phyloP scores from a whole-genome alignment of 2,329 filamentous ascomycete genomes.

The Kalmusia sp. region DNA sequence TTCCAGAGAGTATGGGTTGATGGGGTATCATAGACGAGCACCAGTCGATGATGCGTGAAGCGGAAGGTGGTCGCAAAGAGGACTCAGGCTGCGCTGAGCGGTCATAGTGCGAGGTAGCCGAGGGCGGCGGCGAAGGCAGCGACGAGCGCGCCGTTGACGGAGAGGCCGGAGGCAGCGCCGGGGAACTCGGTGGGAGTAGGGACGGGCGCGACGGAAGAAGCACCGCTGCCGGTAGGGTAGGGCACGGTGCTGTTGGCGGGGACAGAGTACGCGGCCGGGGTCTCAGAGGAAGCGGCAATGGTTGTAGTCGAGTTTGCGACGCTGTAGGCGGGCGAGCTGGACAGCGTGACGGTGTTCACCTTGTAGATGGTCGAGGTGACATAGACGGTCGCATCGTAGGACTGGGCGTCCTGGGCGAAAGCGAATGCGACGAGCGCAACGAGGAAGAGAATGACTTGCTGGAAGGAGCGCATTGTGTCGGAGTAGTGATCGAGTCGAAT shows the following conservation, averaged over 20 bases:
- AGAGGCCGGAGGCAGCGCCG: slow-evolving; percentile 42
- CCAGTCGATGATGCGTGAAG: slow-evolving; percentile 40
- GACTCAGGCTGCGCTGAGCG: slow-evolving; percentile 16
- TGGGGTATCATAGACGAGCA: slow-evolving; percentile 36
- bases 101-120: slow-evolving; percentile 45
- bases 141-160: slow-evolving; percentile 37
- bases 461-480: slow-evolving; percentile 45
- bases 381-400: slow-evolving; percentile 46
- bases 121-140: slow-evolving; percentile 39
- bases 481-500: neutral
- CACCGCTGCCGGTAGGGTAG: slow-evolving; percentile 17
- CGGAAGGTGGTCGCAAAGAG: slow-evolving; percentile 12
- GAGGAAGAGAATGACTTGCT: slow-evolving; percentile 41
- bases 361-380: slow-evolving; percentile 47
- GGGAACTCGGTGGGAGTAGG: slow-evolving; percentile 29
- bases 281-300: slow-evolving; percentile 29
- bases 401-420: slow-evolving; percentile 30
- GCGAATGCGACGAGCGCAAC: slow-evolving; percentile 42
- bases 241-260: slow-evolving; percentile 27
- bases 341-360: slow-evolving; percentile 47
- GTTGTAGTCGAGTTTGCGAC: slow-evolving; percentile 43
- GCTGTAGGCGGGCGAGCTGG: slow-evolving; percentile 33
- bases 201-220: slow-evolving; percentile 5
- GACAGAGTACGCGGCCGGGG: slow-evolving; percentile 20
- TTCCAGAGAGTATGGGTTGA: slow-evolving; percentile 18